Evolutionary conservation across 1,284 basidiomycete genomes (phyloP).

Genomic region (Ceratobasidium sp.): DNA sequence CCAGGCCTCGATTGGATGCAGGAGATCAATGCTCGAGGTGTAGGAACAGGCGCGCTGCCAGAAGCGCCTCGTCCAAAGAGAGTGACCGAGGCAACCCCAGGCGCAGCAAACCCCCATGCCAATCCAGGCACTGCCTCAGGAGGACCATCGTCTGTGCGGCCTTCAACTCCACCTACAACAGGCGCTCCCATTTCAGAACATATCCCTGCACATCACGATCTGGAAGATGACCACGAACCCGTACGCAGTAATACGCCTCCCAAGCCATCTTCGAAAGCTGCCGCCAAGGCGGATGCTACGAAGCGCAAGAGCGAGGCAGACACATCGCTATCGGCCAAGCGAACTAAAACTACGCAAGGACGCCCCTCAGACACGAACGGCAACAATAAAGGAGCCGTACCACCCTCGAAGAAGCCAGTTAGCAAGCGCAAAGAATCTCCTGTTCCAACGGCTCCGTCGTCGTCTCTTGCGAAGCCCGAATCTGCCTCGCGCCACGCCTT

Average conservation of each 20-base stretch:
- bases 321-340: slow-evolving; percentile 27
- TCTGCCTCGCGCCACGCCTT: neutral
- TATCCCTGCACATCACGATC: neutral
- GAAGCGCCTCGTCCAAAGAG: slow-evolving; percentile 13
- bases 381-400: slow-evolving; percentile 1
- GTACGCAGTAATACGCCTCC: neutral
- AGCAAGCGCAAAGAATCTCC: neutral
- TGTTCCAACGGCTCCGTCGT: slow-evolving; percentile 1
- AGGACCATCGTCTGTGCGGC: neutral
- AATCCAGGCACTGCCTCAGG: neutral
- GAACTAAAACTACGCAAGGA: slow-evolving; percentile 13
- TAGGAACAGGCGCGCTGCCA: slow-evolving; percentile 18
- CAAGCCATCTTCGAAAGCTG: slow-evolving; percentile 49
- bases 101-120: neutral
- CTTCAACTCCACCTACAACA: neutral
- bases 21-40: slow-evolving; percentile 30
- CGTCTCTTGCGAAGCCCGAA: slow-evolving; percentile 16
- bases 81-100: neutral
- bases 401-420: neutral
- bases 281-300: slow-evolving; percentile 54
- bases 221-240: neutral
- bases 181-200: neutral
- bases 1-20: slow-evolving; percentile 74
- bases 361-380: slow-evolving; percentile 2
- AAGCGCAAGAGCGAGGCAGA: slow-evolving; percentile 56